Conservation (phyloP, 345 rosid species). For the Syzygium jambos region DNA sequence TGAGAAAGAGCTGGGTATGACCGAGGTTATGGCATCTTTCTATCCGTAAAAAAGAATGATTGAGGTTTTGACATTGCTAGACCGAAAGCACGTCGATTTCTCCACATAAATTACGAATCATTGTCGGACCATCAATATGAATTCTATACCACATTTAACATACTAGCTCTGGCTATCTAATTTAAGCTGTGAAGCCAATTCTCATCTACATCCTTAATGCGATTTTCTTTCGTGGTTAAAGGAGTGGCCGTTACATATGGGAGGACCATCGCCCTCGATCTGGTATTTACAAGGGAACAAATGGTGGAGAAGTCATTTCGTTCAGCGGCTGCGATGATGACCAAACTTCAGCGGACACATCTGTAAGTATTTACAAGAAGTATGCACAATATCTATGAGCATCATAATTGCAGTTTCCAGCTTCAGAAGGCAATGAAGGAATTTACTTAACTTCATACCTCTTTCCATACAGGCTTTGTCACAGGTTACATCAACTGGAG, state of each 20-base stretch:
- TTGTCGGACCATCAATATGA: not conserved
- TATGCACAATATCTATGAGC: not conserved
- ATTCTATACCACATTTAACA: not conserved
- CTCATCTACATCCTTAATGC: not conserved
- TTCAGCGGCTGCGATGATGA: slow-evolving; percentile 88
- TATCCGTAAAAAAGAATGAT: not conserved
- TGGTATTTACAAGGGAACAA: slow-evolving; percentile 80
- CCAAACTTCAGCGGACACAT: slow-evolving; percentile 87
- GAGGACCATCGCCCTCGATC: slow-evolving; percentile 86
- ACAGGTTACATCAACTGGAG: slow-evolving; percentile 72
- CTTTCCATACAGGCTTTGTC: slow-evolving; percentile 54
- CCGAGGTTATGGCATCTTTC: not conserved
- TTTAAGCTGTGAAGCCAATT: not conserved
- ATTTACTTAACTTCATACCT: not conserved
- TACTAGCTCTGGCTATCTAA: not conserved
- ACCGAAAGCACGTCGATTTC: not conserved
- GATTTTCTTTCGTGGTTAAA: slow-evolving; percentile 6
- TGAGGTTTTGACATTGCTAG: not conserved
- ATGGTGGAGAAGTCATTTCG: slow-evolving; percentile 81
- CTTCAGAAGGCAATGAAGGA: not conserved
- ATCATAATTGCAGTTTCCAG: not conserved
- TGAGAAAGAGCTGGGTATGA: not conserved
- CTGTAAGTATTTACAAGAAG: slow-evolving; percentile 42
- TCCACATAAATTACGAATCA: not conserved
- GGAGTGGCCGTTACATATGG: slow-evolving; percentile 68